Conservation (phyloP, 805 yeast species). For the Saccharomycopsis olivae region DNA sequence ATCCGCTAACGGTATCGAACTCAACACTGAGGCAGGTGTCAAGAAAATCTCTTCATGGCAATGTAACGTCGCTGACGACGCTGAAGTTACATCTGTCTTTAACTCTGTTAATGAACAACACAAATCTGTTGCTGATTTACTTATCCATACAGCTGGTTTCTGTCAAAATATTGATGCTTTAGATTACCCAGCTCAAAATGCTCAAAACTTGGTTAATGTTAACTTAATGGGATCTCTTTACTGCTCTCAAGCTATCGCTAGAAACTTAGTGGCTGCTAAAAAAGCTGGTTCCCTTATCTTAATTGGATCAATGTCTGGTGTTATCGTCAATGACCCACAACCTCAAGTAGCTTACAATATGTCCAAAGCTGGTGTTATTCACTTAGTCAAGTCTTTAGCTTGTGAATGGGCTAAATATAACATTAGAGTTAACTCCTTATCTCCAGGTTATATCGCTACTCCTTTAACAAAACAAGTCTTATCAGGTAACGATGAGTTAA, state of each 20-base stretch:
- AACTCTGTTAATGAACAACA: slow-evolving; percentile 42
- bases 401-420: slow-evolving; percentile 65
- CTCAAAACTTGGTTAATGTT: slow-evolving; percentile 53
- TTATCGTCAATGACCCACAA: slow-evolving; percentile 64
- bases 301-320: slow-evolving; percentile 63
- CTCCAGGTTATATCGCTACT: slow-evolving; percentile 64
- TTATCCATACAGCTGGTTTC: slow-evolving; percentile 57
- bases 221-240: slow-evolving; percentile 58
- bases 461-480: slow-evolving; percentile 54
- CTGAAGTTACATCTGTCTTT: slow-evolving; percentile 35
- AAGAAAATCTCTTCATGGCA: slow-evolving; percentile 40
- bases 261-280: slow-evolving; percentile 50
- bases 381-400: slow-evolving; percentile 55
- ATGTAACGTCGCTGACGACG: slow-evolving; percentile 56
- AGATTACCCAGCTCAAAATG: slow-evolving; percentile 54
- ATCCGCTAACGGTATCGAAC: slow-evolving; percentile 26
- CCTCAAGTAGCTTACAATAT: slow-evolving; percentile 64
- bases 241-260: slow-evolving; percentile 56
- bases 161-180: slow-evolving; percentile 62
- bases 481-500: slow-evolving; percentile 33
- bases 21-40: slow-evolving; percentile 23
- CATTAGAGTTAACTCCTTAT: slow-evolving; percentile 49
- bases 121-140: slow-evolving; percentile 42
- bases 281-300: slow-evolving; percentile 47
- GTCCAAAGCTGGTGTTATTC: slow-evolving; percentile 63